A percentile compares a stretch with the other conserved stretches of the same genome.
Conservation (phyloP, 2,329 filamentous ascomycete genomes). For the Chaetomium sp. region DNA sequence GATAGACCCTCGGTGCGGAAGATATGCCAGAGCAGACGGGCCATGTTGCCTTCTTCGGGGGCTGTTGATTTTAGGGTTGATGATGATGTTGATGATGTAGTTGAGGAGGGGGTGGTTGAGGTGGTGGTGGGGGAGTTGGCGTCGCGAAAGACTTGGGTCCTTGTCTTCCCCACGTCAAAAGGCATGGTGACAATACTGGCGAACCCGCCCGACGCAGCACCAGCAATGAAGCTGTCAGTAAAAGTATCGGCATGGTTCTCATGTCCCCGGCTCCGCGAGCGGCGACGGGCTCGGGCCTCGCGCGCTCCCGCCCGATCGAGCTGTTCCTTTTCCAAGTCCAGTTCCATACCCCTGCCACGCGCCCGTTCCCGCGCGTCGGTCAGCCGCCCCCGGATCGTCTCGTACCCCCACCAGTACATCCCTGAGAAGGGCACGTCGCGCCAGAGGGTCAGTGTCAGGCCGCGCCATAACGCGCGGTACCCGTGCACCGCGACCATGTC, state of each 20-base stretch:
- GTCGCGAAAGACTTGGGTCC: conserved; percentile 77
- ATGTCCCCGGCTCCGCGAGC: conserved; percentile 47
- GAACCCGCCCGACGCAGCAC: conserved; percentile 73
- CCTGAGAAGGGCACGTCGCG: conserved; percentile 95
- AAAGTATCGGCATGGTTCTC: conserved; percentile 74
- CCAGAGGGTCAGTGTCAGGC: conserved; percentile 87
- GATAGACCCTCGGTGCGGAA: conserved; percentile 74
- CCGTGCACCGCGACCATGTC: conserved; percentile 75
- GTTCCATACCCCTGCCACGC: conserved; percentile 31
- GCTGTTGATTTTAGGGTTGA: conserved; percentile 24
- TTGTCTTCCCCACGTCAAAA: conserved; percentile 95
- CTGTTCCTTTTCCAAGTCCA: conserved; percentile 25
- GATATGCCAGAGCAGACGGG: conserved; percentile 81
- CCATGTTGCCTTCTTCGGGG: conserved; percentile 74
- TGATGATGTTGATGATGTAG: conserved; percentile 28
- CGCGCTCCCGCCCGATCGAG: not conserved
- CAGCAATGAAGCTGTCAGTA: conserved; percentile 81
- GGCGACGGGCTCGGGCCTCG: conserved; percentile 37
- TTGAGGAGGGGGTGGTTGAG: conserved; percentile 24
- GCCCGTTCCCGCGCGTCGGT: conserved; percentile 58
- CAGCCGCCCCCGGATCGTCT: conserved; percentile 66
- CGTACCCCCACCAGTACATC: conserved; percentile 98
- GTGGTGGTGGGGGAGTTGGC: conserved; percentile 3
- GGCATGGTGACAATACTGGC: conserved; percentile 87
- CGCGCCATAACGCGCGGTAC: conserved; percentile 80